These are phyloP conservation scores for Xylaria grammica DNA, from an alignment of 495 filamentous ascomycete species.

Conservation along the genomic window DNA sequence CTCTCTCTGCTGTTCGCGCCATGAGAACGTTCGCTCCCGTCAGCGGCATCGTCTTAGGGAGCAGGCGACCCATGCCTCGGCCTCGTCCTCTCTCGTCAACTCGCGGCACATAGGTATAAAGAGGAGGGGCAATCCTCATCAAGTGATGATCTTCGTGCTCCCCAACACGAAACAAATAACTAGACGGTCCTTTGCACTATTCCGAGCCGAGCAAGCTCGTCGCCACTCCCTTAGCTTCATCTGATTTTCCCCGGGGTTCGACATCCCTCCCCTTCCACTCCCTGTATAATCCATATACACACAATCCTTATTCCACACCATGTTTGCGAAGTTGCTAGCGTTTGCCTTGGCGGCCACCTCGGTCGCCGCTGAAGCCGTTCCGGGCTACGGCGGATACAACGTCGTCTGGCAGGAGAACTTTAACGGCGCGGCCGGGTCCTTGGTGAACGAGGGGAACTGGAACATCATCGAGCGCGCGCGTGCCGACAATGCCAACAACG, in stretches of 20 bases:
- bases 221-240: neutral
- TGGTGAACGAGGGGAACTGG: constrained; percentile 46
- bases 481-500: constrained; percentile 45
- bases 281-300: constrained; percentile 10
- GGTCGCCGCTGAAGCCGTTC: constrained; percentile 39
- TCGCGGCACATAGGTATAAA: constrained; percentile 14
- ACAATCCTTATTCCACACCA: constrained; percentile 57
- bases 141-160: constrained; percentile 9
- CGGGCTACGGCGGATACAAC: constrained; percentile 39
- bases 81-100: neutral
- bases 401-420: constrained; percentile 49
- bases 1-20: neutral
- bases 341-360: constrained; percentile 25
- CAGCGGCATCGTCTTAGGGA: neutral
- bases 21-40: constrained; percentile 12
- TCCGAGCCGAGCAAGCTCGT: neutral
- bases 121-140: constrained; percentile 9
- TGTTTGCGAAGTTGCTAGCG: constrained; percentile 49
- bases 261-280: neutral
- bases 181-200: constrained; percentile 14
- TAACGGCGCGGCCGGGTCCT: constrained; percentile 31
- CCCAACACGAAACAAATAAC: neutral
- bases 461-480: constrained; percentile 43
- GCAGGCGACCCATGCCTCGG: neutral
- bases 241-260: neutral